Evolutionary conservation across 2,329 filamentous ascomycete species (phyloP).

Genomic region (Massarina eburnea): DNA sequence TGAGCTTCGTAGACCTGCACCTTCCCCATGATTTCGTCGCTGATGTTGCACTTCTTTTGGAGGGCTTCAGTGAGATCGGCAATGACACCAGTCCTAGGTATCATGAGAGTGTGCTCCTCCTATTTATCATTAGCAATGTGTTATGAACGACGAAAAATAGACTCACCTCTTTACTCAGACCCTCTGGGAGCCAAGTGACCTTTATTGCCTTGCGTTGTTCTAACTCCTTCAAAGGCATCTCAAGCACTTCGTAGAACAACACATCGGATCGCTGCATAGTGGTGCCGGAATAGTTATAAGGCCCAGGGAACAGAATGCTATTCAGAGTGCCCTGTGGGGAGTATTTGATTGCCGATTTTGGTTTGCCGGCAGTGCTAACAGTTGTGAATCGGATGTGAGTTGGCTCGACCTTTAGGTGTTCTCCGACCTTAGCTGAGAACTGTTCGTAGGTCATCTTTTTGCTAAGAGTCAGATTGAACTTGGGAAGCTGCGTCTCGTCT

Average conservation of each 20-base stretch:
- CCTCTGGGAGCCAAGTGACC: conserved; percentile 82
- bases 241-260: conserved; percentile 88
- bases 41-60: conserved; percentile 77
- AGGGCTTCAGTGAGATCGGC: conserved; percentile 75
- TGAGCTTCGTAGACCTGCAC: conserved; percentile 84
- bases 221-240: conserved; percentile 89
- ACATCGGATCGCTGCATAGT: conserved; percentile 71
- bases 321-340: conserved; percentile 68
- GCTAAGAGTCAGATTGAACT: conserved; percentile 77
- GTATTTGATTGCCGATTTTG: conserved; percentile 78
- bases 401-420: conserved; percentile 72
- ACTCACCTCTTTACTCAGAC: conserved; percentile 82
- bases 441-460: conserved; percentile 89
- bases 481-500: conserved; percentile 58
- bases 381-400: conserved; percentile 93
- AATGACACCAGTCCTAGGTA: conserved; percentile 81
- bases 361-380: conserved; percentile 76
- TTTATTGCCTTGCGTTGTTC: conserved; percentile 90
- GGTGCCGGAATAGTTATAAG: conserved; percentile 69
- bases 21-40: conserved; percentile 71
- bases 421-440: conserved; percentile 79
- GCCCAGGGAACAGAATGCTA: conserved; percentile 73
- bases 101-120: conserved; percentile 80
- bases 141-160: conserved; percentile 1
- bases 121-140: conserved; percentile 40